phyloP scores from a whole-genome alignment of 2,329 filamentous ascomycete genomes.

The Periglandula ipomoeae region DNA sequence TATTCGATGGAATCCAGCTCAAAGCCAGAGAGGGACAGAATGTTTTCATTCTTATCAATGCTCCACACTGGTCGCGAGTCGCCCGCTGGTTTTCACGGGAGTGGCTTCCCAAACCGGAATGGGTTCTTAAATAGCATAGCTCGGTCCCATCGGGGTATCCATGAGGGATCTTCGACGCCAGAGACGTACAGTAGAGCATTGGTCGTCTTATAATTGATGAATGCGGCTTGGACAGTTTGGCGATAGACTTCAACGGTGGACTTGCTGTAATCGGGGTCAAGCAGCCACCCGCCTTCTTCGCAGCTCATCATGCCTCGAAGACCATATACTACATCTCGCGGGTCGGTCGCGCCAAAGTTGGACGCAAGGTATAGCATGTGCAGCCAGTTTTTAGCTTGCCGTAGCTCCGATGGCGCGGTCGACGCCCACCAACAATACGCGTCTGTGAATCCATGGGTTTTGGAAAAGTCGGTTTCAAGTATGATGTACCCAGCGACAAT shows the following conservation, averaged over 20 bases:
- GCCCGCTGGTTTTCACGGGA: conserved; percentile 12
- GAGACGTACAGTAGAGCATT: conserved; percentile 15
- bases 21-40: conserved; percentile 4
- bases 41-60: conserved; percentile 12
- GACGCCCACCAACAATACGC: conserved; percentile 19
- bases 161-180: conserved; percentile 14
- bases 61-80: conserved; percentile 13
- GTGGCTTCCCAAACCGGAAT: conserved; percentile 17
- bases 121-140: conserved; percentile 20
- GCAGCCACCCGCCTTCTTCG: conserved; percentile 5
- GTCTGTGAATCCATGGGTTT: conserved; percentile 14
- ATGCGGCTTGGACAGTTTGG: conserved; percentile 17
- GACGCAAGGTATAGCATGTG: conserved; percentile 18
- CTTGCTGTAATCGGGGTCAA: conserved; percentile 15
- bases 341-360: conserved; percentile 7
- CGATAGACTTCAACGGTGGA: conserved; percentile 13
- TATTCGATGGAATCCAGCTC: not conserved
- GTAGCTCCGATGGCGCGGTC: conserved; percentile 15
- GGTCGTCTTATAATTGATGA: conserved; percentile 16
- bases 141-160: conserved; percentile 15
- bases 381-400: conserved; percentile 17
- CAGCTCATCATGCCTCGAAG: conserved; percentile 15
- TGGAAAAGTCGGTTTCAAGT: conserved; percentile 17
- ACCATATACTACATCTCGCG: conserved; percentile 15
- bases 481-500: conserved; percentile 18